Conservation (phyloP, 2,329 filamentous ascomycete genomes). For the Pyrenophora teres region DNA sequence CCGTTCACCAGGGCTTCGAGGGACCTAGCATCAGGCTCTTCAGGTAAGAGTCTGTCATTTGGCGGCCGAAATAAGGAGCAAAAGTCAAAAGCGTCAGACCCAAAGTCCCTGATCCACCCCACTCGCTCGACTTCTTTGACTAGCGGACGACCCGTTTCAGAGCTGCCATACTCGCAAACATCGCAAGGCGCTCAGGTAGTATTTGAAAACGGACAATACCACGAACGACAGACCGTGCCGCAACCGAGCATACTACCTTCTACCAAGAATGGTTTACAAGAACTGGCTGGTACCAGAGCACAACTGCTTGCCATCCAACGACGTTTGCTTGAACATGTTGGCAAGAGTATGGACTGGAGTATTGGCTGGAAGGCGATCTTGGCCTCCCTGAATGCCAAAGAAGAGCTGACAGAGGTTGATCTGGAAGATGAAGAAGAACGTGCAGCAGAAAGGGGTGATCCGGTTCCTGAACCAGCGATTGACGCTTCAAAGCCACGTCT, state of each 20-base stretch:
- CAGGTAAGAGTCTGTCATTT: conserved; percentile 58
- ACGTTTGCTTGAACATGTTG: conserved; percentile 76
- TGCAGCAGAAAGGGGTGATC: conserved; percentile 2
- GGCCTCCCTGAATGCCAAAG: conserved; percentile 26
- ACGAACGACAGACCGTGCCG: conserved; percentile 31
- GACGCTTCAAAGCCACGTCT: conserved; percentile 19
- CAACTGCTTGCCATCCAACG: conserved; percentile 81
- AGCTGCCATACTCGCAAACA: conserved; percentile 41
- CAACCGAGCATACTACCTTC: conserved; percentile 27
- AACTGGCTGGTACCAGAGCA: conserved; percentile 79
- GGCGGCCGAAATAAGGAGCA: conserved; percentile 58
- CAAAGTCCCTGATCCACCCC: conserved; percentile 73
- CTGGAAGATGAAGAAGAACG: conserved; percentile 36
- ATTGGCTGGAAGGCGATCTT: conserved; percentile 68
- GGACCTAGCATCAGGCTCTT: conserved; percentile 34
- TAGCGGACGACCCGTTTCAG: conserved; percentile 35
- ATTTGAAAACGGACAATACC: conserved; percentile 47
- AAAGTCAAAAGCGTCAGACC: conserved; percentile 67
- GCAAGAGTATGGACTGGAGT: conserved; percentile 73
- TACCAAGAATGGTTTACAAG: conserved; percentile 68
- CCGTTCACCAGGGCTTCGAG: conserved; percentile 59
- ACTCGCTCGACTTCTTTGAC: conserved; percentile 66
- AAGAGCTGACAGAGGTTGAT: conserved; percentile 46
- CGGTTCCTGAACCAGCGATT: not conserved
- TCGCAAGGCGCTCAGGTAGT: conserved; percentile 40